Percentiles rank a stretch among this genome's conserved stretches.
Conservation (phyloP, 176 grass and related monocot species). For the Oryza australiensis region DNA sequence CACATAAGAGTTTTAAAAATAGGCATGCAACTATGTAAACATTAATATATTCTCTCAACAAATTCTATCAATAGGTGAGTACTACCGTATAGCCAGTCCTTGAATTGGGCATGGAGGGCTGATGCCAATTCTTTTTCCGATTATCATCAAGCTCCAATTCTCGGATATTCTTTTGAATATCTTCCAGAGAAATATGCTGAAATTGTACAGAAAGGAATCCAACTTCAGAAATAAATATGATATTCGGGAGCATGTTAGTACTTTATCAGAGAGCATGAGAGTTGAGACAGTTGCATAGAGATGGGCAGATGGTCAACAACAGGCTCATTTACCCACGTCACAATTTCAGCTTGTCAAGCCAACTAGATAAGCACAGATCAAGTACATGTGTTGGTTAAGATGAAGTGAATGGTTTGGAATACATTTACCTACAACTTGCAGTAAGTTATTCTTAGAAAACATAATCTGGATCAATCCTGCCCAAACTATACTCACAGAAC, state of each 20-base stretch:
- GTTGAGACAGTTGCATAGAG: constrained; percentile 30
- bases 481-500: not conserved
- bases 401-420: not conserved
- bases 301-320: constrained; percentile 26
- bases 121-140: constrained; percentile 80
- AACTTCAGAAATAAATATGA: constrained; percentile 22
- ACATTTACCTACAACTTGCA: not conserved
- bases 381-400: not conserved
- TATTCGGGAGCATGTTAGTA: constrained; percentile 2
- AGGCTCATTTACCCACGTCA: constrained; percentile 9
- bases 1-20: constrained; percentile 6
- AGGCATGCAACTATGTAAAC: not conserved
- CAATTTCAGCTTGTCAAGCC: constrained; percentile 7
- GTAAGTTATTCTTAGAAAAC: not conserved
- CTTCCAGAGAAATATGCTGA: constrained; percentile 70
- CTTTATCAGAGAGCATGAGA: not conserved
- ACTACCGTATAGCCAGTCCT: constrained; percentile 96
- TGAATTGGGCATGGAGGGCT: constrained; percentile 90
- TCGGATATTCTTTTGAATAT: constrained; percentile 80
- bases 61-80: constrained; percentile 21
- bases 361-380: constrained; percentile 9
- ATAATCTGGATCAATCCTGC: constrained; percentile 23
- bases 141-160: constrained; percentile 83
- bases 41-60: constrained; percentile 19
- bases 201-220: constrained; percentile 32